phyloP scores from a whole-genome alignment of 202 grass and related monocot species.

The Cymbopogon flexuosus region DNA sequence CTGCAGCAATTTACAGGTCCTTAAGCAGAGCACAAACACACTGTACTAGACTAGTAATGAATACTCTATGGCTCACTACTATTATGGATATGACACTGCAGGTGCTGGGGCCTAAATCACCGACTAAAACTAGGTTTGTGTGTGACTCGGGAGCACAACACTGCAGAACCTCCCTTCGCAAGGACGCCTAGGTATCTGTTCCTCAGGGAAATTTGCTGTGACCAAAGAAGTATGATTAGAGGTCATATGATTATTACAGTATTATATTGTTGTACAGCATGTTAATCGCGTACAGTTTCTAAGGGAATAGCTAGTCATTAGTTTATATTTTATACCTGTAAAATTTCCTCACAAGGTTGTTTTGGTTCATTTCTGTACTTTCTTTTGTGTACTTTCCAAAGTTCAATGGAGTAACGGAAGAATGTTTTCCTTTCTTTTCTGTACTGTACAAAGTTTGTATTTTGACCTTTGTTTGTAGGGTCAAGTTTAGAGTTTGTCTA shows the following conservation, averaged over 20 bases:
- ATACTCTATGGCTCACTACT: slow-evolving; percentile 25
- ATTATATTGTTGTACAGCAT: slow-evolving; percentile 27
- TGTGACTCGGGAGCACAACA: background rate
- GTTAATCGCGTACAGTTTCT: slow-evolving; percentile 13
- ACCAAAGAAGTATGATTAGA: slow-evolving; percentile 19
- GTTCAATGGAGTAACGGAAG: background rate
- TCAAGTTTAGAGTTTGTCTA: background rate
- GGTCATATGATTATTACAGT: background rate
- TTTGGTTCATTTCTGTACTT: background rate
- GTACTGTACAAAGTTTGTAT: slow-evolving; percentile 5
- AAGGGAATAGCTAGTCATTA: background rate
- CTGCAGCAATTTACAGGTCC: background rate
- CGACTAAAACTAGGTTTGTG: background rate
- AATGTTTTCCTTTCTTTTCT: background rate
- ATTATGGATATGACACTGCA: slow-evolving; percentile 15
- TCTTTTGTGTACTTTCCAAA: background rate
- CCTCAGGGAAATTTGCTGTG: background rate
- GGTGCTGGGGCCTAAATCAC: slow-evolving; percentile 25
- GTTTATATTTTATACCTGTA: slow-evolving; percentile 30
- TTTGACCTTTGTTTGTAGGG: slow-evolving; percentile 15
- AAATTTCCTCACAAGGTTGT: background rate
- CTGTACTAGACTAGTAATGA: background rate
- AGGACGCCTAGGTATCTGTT: slow-evolving; percentile 1
- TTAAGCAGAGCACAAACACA: background rate
- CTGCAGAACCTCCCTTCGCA: background rate